Evolutionary conservation across 306 rosid genomes (phyloP).

Genomic region (Mimosa bimucronata): DNA sequence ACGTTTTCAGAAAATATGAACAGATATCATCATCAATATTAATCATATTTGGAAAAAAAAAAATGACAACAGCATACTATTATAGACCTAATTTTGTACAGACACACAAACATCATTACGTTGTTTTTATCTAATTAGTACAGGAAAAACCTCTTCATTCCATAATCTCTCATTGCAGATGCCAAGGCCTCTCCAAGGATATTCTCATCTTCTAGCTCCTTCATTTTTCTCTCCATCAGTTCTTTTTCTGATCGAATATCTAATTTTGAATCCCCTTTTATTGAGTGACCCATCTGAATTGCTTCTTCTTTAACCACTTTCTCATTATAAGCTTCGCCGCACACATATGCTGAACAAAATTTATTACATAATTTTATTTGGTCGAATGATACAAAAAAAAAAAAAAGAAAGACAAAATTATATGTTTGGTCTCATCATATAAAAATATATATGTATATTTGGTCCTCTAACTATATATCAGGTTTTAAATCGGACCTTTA

Average conservation of each 20-base stretch:
- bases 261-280: slow-evolving; percentile 24
- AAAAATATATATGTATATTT: no score
- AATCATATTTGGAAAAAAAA: neutral
- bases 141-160: neutral
- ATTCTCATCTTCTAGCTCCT: neutral
- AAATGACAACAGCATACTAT: no score
- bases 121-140: neutral
- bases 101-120: no score
- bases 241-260: slow-evolving; percentile 41
- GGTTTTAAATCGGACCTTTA: no score
- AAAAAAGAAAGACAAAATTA: no score
- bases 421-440: no score
- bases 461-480: no score
- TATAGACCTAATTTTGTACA: neutral
- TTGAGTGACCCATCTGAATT: slow-evolving; percentile 25
- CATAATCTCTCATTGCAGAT: neutral
- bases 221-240: slow-evolving; percentile 35
- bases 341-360: slow-evolving; percentile 47
- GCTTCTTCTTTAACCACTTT: slow-evolving; percentile 29
- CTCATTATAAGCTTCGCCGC: slow-evolving; percentile 37
- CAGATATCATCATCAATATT: neutral
- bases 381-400: neutral
- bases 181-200: neutral
- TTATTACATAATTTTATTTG: neutral
- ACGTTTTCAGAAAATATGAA: neutral